Percentiles rank a stretch among this genome's conserved stretches.
Conservation (phyloP, 2,329 filamentous ascomycete species). For the Exophiala dermatitidis region DNA sequence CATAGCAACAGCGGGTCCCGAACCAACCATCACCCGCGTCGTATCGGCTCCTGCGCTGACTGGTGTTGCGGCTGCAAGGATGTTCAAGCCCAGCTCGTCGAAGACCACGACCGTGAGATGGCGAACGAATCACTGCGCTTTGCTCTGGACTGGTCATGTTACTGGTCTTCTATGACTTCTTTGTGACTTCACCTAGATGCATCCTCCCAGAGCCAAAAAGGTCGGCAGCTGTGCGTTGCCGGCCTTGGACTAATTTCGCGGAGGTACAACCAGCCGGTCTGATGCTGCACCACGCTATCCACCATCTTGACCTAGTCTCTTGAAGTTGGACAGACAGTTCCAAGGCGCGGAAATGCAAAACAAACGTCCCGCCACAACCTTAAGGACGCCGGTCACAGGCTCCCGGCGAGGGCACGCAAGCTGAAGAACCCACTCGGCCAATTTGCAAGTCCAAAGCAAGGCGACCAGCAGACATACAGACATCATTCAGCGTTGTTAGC, state of each 20-base stretch:
- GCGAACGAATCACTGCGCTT: conserved; percentile 5
- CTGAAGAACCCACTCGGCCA: no score
- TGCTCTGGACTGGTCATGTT: conserved; percentile 2
- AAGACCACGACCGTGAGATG: not conserved
- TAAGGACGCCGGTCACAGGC: no score
- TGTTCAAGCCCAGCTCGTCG: not conserved
- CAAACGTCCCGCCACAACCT: no score
- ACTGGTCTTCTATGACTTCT: conserved; percentile 9
- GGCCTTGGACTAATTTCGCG: no score
- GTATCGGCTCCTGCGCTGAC: not conserved
- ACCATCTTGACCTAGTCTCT: no score
- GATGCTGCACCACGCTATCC: not conserved
- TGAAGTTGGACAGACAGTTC: no score
- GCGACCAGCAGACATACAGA: no score
- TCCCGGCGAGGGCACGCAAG: no score
- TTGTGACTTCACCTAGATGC: conserved; percentile 4
- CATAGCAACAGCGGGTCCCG: not conserved
- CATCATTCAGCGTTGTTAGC: no score
- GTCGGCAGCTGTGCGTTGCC: not conserved
- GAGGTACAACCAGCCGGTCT: not conserved
- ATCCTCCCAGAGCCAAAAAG: not conserved
- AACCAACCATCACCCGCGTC: not conserved
- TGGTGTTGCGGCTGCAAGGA: not conserved
- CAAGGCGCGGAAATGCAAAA: no score
- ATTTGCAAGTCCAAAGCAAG: no score